Evolutionary conservation across 2,329 filamentous ascomycete species (phyloP), one percentile per base, ranked within the genome.

Genomic region (Tolypocladium sp.): DNA sequence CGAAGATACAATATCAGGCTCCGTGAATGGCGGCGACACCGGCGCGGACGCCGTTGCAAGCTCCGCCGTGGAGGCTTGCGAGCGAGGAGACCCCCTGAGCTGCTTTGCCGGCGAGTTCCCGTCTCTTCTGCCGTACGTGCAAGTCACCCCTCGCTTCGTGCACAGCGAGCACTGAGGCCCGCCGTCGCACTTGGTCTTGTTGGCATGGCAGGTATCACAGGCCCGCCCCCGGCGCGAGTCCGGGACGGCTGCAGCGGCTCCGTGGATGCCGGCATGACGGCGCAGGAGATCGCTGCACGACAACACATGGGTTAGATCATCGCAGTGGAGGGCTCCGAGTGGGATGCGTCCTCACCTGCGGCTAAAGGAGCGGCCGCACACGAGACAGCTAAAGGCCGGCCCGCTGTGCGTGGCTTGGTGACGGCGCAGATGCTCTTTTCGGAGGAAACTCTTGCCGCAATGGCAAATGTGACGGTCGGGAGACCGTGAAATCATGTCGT

Each of bases 111-210:
- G 37, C 20, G 53, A 41, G 30, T 22, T 46, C 1, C 41, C 46
- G 22, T 62, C 61, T 41, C 57, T 61, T 5, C 70, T 67, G 17
- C 68, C 66, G 46, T 75, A 78, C 0, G 69, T 72, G 60, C 77
- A 79, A 20, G 63, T 61, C 22, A 76, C 69, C 2, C 69, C 70
- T 58, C 73, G 69, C 62, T 76, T 77, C 5, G 63, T 61, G 53
- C 76, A 79, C 2, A 74, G 70, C 1, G 71, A 69, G 52, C 77
- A 79, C 30, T 68, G 69, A 2, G 64, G 58, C 15, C 74, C 72
- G 2, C 77, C 77, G 59, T 76, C 72, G 56, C 77, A 79, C 60
- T 76, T 77, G 2, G 73, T 76, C 65, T 79, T 79, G 60, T 73
- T 77, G n/a, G 71, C 66, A 55, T 76, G 77, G 35, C 77, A 79